A percentile compares a stretch with the other conserved stretches of the same genome.
These are phyloP conservation scores for Olyra latifolia DNA, from an alignment of 176 grass and related monocot species.

Conservation along the genomic window DNA sequence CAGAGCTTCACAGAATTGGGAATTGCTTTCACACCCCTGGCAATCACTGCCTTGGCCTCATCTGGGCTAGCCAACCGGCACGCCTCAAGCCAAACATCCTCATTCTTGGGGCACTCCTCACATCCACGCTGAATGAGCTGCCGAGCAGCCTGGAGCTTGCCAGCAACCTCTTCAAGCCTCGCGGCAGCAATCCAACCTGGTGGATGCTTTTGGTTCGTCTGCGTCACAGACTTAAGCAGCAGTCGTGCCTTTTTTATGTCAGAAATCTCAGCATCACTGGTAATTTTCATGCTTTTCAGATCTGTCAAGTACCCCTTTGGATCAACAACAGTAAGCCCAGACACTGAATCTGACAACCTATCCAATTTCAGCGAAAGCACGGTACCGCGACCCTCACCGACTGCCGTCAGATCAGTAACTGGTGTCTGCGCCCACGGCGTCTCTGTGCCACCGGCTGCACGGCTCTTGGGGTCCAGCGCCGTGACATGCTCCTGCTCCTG, in stretches of 20 bases:
- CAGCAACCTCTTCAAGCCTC: conserved; percentile 86
- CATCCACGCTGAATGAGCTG: conserved; percentile 86
- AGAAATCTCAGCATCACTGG: conserved; percentile 91
- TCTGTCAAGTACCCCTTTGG: conserved; percentile 92
- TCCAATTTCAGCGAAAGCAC: conserved; percentile 93
- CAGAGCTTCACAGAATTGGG: conserved; percentile 91
- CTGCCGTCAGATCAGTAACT: conserved; percentile 81
- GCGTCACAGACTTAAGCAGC: conserved; percentile 81
- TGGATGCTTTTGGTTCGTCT: conserved; percentile 89
- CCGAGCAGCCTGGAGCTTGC: conserved; percentile 76
- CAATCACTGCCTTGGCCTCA: conserved; percentile 85
- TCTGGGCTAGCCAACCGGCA: conserved; percentile 79
- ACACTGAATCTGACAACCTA: conserved; percentile 82
- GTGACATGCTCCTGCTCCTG: conserved; percentile 95
- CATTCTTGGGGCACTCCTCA: conserved; percentile 90
- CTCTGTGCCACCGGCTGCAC: conserved; percentile 66
- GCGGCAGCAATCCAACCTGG: conserved; percentile 95
- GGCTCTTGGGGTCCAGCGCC: conserved; percentile 80
- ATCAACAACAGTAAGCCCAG: conserved; percentile 91
- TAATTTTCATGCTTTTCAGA: conserved; percentile 95
- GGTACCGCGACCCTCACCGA: conserved; percentile 87
- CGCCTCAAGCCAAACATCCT: conserved; percentile 42
- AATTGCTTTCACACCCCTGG: conserved; percentile 76
- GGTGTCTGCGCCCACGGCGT: conserved; percentile 85
- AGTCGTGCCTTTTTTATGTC: conserved; percentile 92